Percentiles rank a stretch among this genome's conserved stretches.
phyloP scores from a whole-genome alignment of 2,329 filamentous ascomycete species.

The Aschersonia sp. region DNA sequence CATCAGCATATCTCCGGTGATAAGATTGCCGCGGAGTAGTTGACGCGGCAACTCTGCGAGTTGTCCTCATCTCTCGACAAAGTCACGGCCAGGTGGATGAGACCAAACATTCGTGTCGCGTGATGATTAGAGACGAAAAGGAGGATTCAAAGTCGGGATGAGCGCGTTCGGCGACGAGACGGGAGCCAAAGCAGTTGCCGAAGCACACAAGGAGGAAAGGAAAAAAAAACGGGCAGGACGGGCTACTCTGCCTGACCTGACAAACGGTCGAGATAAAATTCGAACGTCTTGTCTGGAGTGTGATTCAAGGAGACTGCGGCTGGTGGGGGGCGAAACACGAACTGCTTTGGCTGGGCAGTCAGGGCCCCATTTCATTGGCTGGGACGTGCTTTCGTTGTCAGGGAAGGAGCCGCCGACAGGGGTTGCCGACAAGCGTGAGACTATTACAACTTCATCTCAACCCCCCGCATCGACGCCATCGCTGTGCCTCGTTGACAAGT shows the following conservation, averaged over 20 bases:
- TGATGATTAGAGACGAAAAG: too few species aligned
- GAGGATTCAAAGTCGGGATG: too few species aligned
- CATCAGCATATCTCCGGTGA: too few species aligned
- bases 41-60: too few species aligned
- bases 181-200: too few species aligned
- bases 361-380: not conserved
- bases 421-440: conserved; percentile 2
- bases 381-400: not conserved
- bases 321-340: conserved; percentile 3
- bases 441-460: not conserved
- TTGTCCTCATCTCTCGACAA: too few species aligned
- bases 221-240: not conserved
- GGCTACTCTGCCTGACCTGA: not conserved
- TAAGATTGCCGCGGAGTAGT: too few species aligned
- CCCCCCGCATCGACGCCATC: too few species aligned
- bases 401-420: conserved; percentile 2
- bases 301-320: conserved; percentile 1
- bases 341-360: not conserved
- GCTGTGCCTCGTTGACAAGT: not conserved
- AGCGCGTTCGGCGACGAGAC: too few species aligned
- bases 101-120: too few species aligned
- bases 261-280: not conserved
- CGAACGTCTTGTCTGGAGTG: not conserved
- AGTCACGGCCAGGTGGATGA: too few species aligned
- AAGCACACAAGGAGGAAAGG: too few species aligned